Base-by-base conservation (phyloP, 2,329 filamentous ascomycete species). In the Exophiala xenobiotica region DNA sequence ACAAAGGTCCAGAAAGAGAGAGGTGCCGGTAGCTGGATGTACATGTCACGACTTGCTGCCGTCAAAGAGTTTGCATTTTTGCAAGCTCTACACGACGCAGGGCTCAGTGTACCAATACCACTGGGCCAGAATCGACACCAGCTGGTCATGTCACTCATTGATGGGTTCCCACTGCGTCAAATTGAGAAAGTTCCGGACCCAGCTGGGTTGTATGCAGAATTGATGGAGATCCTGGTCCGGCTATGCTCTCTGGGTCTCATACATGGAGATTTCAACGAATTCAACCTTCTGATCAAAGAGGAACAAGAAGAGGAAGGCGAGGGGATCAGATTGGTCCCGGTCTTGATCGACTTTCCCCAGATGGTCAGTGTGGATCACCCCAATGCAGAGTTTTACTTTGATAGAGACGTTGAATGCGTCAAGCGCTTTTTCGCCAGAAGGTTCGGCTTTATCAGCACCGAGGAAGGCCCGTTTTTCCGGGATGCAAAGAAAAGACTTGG, bases 211-310 rank as follows among this genome's bases (percentile, higher is more conserved):
- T 99, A 99, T 67, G 85, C 85, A n/a, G 90, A 97, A 54, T 76
- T 99, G 26, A 95, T 99, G 65, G 79, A 83, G 35, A 81, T 96
- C 62, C 90, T 99, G 49, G 75, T 99, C 37, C 81, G 85, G 22
- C 78, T 99, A 33, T 92, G 93, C 4, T 83, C 83, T 56, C 84
- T 91, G 61, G 93, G 93, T 5, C 75, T 99, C 41, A 99, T 99
- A 56, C 93, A 99, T 67, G 93, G 93, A 56, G 93, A 99, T 68
- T 99, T 95, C 75, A 99, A 99, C 74, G 95, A 99, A 70, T 99
- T 99, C 78, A 99, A 99, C 69, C 92, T 99, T 58, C 76, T 99
- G 26, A 85, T 99, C 67, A 90, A 93, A 66, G 92, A 97, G 68
- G 82, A 77, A 41, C 52, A 57, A 41, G 43, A 49, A 6, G 54